phyloP scores from a whole-genome alignment of 2,329 filamentous ascomycete genomes.

The Diaporthe humulicola region DNA sequence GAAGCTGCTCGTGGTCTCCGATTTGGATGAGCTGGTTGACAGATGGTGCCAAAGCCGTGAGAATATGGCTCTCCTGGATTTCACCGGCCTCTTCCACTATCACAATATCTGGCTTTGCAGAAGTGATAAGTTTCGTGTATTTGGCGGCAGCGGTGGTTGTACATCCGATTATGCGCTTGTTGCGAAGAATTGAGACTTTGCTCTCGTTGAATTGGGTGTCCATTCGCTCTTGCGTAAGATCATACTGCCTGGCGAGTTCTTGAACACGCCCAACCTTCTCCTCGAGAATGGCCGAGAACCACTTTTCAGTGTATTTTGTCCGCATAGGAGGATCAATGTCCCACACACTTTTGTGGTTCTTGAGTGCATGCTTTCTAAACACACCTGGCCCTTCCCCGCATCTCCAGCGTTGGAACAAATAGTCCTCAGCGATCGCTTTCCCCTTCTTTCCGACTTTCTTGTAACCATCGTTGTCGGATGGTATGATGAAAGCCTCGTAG shows the following conservation, averaged over 20 bases:
- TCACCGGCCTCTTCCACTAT: constrained; percentile 82
- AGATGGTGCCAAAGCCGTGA: constrained; percentile 68
- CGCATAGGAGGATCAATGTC: constrained; percentile 56
- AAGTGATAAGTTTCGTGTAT: constrained; percentile 66
- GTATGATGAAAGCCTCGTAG: constrained; percentile 69
- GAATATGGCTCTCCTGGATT: constrained; percentile 76
- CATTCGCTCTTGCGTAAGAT: constrained; percentile 56
- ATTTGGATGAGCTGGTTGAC: constrained; percentile 77
- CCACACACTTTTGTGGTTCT: constrained; percentile 63
- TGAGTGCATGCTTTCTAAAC: constrained; percentile 50
- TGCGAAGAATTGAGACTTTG: constrained; percentile 59
- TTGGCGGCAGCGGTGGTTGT: constrained; percentile 80
- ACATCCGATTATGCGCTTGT: constrained; percentile 74
- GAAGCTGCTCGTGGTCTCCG: constrained; percentile 80
- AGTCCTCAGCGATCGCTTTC: constrained; percentile 56
- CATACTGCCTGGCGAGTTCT: constrained; percentile 54
- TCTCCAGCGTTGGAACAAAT: constrained; percentile 69
- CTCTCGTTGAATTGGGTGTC: constrained; percentile 58
- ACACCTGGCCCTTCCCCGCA: constrained; percentile 59
- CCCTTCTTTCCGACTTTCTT: constrained; percentile 58
- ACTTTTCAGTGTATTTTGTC: constrained; percentile 51
- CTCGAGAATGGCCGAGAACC: constrained; percentile 59
- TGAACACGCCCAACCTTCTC: constrained; percentile 63
- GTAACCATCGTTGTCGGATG: constrained; percentile 60
- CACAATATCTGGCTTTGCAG: constrained; percentile 69